These are phyloP conservation scores for Porcisia deanei DNA, from an alignment of 208 protist genomes.

Conservation along the genomic window DNA sequence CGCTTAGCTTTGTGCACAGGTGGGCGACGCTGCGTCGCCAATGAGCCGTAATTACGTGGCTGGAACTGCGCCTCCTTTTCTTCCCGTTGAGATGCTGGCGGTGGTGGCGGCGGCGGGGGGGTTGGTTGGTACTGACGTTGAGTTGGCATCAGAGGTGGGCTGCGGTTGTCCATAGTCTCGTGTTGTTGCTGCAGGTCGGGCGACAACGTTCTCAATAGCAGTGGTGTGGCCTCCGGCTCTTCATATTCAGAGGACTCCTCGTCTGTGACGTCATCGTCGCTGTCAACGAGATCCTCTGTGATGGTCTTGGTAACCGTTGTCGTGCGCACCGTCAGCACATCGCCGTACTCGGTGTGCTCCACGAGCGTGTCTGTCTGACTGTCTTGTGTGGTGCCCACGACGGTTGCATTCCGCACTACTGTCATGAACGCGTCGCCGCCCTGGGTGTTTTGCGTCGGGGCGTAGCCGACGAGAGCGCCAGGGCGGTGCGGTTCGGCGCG, in stretches of 20 bases:
- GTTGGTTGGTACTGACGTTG: not conserved
- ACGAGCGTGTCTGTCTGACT: conserved; percentile 72
- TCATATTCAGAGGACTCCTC: conserved; percentile 38
- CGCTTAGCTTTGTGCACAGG: not conserved
- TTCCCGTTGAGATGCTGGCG: not conserved
- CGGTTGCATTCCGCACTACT: conserved; percentile 48
- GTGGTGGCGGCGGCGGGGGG: not conserved
- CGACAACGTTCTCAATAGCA: not conserved
- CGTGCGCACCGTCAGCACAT: conserved; percentile 67
- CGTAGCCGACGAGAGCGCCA: conserved; percentile 32
- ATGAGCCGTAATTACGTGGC: not conserved
- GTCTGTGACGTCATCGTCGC: conserved; percentile 16
- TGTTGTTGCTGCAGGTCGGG: not conserved
- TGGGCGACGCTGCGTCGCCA: conserved; percentile 2
- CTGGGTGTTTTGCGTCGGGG: conserved; percentile 24
- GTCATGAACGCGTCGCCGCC: conserved; percentile 44
- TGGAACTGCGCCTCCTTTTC: conserved; percentile 9
- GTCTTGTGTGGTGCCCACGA: conserved; percentile 63
- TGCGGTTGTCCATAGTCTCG: not conserved
- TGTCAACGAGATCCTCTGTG: conserved; percentile 57
- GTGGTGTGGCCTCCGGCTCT: conserved; percentile 6
- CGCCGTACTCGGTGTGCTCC: conserved; percentile 61
- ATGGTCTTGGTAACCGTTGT: conserved; percentile 74
- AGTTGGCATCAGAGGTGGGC: not conserved
- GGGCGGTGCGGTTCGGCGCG: not conserved